phyloP scores from a whole-genome alignment of 129 eudicot genomes.

The Chrysanthemum lavandulifolium region DNA sequence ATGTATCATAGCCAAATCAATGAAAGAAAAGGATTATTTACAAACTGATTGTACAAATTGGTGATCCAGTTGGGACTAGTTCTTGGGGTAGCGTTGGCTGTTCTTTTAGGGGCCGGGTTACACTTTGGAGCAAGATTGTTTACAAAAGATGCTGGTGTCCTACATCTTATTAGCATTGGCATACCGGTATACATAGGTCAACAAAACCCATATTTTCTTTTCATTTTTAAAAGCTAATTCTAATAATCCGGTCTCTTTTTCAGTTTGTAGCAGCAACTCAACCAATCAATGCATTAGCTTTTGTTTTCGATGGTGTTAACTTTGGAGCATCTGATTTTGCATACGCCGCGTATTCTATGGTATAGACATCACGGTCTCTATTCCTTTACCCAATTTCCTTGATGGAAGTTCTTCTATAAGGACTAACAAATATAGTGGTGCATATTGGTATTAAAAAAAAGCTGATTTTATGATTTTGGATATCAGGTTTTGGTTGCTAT shows the following conservation, averaged over 20 bases:
- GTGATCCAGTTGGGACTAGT: conserved; percentile 64
- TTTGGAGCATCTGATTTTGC: conserved; percentile 94
- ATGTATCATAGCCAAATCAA: neutral
- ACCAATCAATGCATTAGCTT: conserved; percentile 75
- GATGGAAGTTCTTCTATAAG: neutral
- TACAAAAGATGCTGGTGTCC: conserved; percentile 61
- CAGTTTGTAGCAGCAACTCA: conserved; percentile 88
- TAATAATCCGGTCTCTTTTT: neutral
- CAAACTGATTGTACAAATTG: neutral
- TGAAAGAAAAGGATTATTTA: neutral
- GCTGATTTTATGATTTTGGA: neutral
- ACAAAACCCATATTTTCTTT: neutral
- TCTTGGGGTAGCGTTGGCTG: conserved; percentile 59
- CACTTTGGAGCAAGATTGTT: conserved; percentile 66
- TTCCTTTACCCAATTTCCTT: neutral
- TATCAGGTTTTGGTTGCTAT: conserved; percentile 68
- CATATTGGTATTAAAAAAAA: neutral
- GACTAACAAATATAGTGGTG: neutral
- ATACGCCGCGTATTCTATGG: conserved; percentile 80
- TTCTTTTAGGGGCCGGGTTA: conserved; percentile 67
- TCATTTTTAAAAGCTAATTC: neutral
- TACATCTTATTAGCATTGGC: conserved; percentile 68
- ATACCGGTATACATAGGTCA: conserved; percentile 60
- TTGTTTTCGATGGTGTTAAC: conserved; percentile 86
- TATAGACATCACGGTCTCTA: conserved; percentile 12